These are phyloP conservation scores for Cydonia oblonga DNA, from an alignment of 331 rosid species.

Conservation along the genomic window DNA sequence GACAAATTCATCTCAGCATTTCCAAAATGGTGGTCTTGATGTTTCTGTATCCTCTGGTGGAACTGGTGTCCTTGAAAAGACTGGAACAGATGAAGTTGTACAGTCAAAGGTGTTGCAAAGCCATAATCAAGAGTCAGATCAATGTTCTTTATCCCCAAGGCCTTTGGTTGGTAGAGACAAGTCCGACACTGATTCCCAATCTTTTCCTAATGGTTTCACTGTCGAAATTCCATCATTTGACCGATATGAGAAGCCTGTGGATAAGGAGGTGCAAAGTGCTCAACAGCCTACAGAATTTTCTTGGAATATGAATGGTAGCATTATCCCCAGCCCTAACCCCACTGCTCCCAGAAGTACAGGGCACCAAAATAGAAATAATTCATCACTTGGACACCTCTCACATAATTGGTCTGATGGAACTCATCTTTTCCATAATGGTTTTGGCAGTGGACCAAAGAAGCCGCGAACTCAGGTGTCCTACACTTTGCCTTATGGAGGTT, in stretches of 20 bases:
- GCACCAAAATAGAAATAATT: constrained; percentile 49
- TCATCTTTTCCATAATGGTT: constrained; percentile 49
- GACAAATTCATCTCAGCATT: constrained; percentile 16
- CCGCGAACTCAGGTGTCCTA: constrained; percentile 91
- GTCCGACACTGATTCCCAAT: constrained; percentile 29
- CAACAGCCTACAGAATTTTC: constrained; percentile 45
- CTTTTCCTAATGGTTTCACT: constrained; percentile 37
- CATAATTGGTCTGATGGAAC: constrained; percentile 63
- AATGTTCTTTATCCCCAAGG: constrained; percentile 18
- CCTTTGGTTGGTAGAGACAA: constrained; percentile 29
- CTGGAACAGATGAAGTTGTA: constrained; percentile 11
- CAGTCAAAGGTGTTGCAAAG: constrained; percentile 24
- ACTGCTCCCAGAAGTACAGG: constrained; percentile 83
- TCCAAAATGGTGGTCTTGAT: constrained; percentile 15
- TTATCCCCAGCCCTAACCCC: constrained; percentile 59
- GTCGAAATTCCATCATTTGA: constrained; percentile 55
- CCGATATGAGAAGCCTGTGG: constrained; percentile 41
- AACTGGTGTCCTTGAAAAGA: constrained; percentile 28
- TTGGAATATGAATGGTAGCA: constrained; percentile 47
- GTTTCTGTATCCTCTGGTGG: constrained; percentile 24
- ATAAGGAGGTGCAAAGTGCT: constrained; percentile 30
- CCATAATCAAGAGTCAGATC: constrained; percentile 24
- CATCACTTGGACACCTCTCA: constrained; percentile 44
- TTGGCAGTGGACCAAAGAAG: constrained; percentile 77
- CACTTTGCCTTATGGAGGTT: constrained; percentile 60